phyloP scores from a whole-genome alignment of 179 eudicot genomes.

The Heliamphora pulchella region DNA sequence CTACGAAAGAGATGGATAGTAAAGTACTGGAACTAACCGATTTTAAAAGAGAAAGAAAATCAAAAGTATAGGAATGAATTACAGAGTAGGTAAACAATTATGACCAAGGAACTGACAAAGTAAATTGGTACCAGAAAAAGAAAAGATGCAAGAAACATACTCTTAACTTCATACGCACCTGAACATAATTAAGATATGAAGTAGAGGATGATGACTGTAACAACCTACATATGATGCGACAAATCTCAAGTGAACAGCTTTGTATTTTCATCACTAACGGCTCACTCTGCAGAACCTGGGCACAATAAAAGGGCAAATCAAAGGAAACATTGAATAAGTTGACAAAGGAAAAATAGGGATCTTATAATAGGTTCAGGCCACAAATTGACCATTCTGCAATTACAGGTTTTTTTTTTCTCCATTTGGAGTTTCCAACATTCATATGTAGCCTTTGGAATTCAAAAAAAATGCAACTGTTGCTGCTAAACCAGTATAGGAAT shows the following conservation, averaged over 20 bases:
- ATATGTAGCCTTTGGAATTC: background rate
- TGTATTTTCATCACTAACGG: slow-evolving; percentile 54
- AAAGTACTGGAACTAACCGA: background rate
- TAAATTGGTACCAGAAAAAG: background rate
- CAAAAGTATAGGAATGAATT: background rate
- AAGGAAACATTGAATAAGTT: slow-evolving; percentile 2
- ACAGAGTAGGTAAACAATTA: background rate
- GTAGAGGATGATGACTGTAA: slow-evolving; percentile 41
- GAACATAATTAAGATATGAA: slow-evolving; percentile 46
- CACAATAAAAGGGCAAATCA: background rate
- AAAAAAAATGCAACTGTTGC: background rate
- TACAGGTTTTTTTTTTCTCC: slow-evolving; percentile 1
- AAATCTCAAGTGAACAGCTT: slow-evolving; percentile 50
- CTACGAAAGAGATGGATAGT: background rate
- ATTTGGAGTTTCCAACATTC: background rate
- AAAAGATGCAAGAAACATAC: background rate
- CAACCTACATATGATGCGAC: slow-evolving; percentile 43
- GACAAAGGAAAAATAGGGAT: background rate
- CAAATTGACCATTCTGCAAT: background rate
- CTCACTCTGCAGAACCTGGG: slow-evolving; percentile 70
- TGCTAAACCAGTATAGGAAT: background rate
- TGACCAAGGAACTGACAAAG: slow-evolving; percentile 2
- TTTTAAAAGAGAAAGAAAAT: background rate
- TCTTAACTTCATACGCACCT: slow-evolving; percentile 47
- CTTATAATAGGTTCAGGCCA: slow-evolving; percentile 2